Conservation (phyloP, 2,329 filamentous ascomycete species). For the Scedosporium minutisporum region DNA sequence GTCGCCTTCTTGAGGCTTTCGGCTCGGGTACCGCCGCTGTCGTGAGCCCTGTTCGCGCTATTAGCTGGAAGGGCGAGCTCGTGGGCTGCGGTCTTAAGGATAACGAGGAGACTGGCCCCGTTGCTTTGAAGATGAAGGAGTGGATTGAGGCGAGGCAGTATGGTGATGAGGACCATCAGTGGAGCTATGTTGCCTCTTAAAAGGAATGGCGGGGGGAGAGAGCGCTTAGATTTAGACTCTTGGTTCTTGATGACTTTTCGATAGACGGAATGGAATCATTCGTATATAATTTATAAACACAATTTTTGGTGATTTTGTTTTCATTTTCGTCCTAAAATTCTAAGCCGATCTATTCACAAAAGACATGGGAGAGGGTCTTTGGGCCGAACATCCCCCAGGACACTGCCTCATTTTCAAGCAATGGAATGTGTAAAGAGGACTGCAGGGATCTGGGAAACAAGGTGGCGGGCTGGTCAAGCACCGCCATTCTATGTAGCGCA, state of each 20-base stretch:
- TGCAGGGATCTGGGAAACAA: neutral
- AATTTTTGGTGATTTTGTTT: neutral
- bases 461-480: neutral
- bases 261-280: slow-evolving; percentile 8
- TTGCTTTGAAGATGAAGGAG: slow-evolving; percentile 80
- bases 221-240: neutral
- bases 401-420: neutral
- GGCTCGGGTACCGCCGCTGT: slow-evolving; percentile 90
- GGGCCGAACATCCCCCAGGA: neutral
- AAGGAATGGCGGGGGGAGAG: slow-evolving; percentile 1
- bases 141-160: slow-evolving; percentile 98
- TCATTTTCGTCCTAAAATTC: neutral
- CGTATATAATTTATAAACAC: neutral
- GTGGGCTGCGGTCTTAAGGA: slow-evolving; percentile 77
- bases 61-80: slow-evolving; percentile 75
- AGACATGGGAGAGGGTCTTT: neutral
- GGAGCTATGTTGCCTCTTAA: slow-evolving; percentile 56
- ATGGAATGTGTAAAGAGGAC: neutral
- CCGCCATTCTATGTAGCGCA: neutral
- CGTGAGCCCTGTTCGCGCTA: slow-evolving; percentile 79
- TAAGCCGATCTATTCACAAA: neutral
- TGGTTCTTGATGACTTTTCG: slow-evolving; percentile 2
- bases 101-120: slow-evolving; percentile 75
- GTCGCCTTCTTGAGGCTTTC: slow-evolving; percentile 84
- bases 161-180: slow-evolving; percentile 82